Base-by-base conservation (phyloP, 306 rosid genomes). In the Vachellia collinsii region DNA sequence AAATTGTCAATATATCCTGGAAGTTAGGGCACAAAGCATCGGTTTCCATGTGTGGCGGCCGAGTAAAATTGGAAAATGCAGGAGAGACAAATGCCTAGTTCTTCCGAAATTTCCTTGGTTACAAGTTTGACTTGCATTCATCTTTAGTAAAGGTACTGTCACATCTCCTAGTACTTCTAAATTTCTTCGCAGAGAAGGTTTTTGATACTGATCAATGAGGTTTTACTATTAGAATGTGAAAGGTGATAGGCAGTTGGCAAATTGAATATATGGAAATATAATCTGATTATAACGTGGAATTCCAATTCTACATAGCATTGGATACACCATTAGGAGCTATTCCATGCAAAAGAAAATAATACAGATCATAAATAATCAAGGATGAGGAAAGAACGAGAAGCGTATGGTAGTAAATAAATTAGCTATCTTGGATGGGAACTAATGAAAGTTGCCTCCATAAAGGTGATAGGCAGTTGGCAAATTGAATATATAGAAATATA, bases 381-480 rank as follows among this genome's bases (percentile, higher is more conserved):
- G 19, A 68, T n/a, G 56, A 50, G 56, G 19, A 14, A 50, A 14
- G 56, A 50, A 67, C 11, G 11, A 20, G 14, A 43, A 43, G 54
- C 37, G 2, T 72, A 34, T 65, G 54, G 53, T 72, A 11, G 16
- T 22, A 42, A 56, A 3, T 73, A 74, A 81, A 84, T 81, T 80
- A 93, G 81, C 87, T 78, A 82, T 86, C 84, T 20, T 93, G 90
- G 67, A 93, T 89, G 0, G 94, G 97, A 54, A 93, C 89, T 80
- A 93, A 77, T 20, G 86, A 84, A 75, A 91, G 75, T 81, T 85
- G 43, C 97, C 98, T 19, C 97, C 98, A 11, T 90, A 91, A n/a
- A n/a, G n/a, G n/a, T n/a, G n/a, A n/a, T n/a, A n/a, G 4, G 72
- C 50, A 64, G 14, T 39, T 1, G 25, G 34, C 34, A 41, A 63